Conservation (phyloP, 345 rosid species). For the Salix purpurea region DNA sequence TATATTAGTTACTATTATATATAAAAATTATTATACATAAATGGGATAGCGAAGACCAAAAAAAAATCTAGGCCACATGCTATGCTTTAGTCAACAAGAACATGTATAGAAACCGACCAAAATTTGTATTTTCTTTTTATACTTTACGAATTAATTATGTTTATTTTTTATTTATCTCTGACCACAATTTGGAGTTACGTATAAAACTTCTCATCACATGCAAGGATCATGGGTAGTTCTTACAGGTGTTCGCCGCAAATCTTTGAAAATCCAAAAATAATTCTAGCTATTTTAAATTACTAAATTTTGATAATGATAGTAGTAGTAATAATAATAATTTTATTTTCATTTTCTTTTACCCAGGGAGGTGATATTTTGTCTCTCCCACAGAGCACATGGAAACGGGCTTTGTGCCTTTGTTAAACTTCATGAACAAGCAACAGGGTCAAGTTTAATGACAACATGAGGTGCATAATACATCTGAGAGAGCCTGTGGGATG, state of each 20-base stretch:
- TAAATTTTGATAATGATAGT: background rate
- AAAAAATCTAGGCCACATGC: conserved; percentile 15
- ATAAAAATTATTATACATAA: no score
- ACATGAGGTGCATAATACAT: no score
- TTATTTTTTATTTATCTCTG: background rate
- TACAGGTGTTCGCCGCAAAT: conserved; percentile 51
- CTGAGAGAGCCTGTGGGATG: no score
- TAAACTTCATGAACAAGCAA: no score
- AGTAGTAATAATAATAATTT: no score
- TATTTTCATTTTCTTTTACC: background rate
- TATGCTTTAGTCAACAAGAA: conserved; percentile 28
- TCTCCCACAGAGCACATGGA: conserved; percentile 22
- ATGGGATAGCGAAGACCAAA: background rate
- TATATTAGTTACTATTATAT: no score
- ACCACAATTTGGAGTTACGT: background rate
- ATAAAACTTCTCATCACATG: conserved; percentile 50
- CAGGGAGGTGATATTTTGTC: background rate
- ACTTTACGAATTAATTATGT: background rate
- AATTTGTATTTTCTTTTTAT: conserved; percentile 17
- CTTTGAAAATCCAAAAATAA: conserved; percentile 27
- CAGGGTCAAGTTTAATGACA: no score
- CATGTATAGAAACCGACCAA: conserved; percentile 25
- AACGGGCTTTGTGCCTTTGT: background rate
- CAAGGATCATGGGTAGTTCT: conserved; percentile 59
- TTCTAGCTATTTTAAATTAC: background rate